Base-by-base conservation (phyloP, 140 eudicot genomes). In the Ambrosia hybrid region DNA sequence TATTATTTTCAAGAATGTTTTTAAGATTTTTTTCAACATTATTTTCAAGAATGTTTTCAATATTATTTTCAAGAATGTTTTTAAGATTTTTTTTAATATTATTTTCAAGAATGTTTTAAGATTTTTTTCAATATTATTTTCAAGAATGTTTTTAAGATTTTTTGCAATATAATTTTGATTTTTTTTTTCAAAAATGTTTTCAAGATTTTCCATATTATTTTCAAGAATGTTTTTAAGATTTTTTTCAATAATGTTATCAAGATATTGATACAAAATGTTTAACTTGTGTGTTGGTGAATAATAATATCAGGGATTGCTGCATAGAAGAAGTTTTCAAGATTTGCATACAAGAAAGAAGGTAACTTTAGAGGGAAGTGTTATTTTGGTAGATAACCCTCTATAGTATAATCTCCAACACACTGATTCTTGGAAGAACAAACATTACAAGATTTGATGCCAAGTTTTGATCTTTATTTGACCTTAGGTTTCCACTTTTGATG, bases 291-390 rank as follows among this genome's bases (percentile, higher is more conserved):
- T 13, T 72, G 37, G 64, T 70, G 37, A 48, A 71, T 73, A 63
- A 51, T 81, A 49, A 21, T 21, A 21, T 66, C 91, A 89, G 96
- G 96, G 63, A 84, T 84, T 84, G 93, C 89, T 69, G 83, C 96
- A 64, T 86, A 87, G 91, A 76, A 73, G 82, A 21, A 21, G 26
- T 68, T 61, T 79, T 82, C 85, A 72, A 55, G 66, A 78, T 62
- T 82, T 78, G 80, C 72, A 71, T 62, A 71, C 81, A 67, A 76
- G 90, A 81, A 79, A 21, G 26, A 21, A 21, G 84, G 74, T 83
- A 77, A 79, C 73, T 83, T 71, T 85, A 79, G 87, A 80, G 76
- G 86, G 75, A 68, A 71, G 51, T 38, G 36, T 57, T 55, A 55
- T 57, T 57, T 57, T 57, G 36, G 76, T 74, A 78, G 82, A 78